Base-by-base conservation (phyloP, 257 asterid species). In the Nicotiana sylvestris region DNA sequence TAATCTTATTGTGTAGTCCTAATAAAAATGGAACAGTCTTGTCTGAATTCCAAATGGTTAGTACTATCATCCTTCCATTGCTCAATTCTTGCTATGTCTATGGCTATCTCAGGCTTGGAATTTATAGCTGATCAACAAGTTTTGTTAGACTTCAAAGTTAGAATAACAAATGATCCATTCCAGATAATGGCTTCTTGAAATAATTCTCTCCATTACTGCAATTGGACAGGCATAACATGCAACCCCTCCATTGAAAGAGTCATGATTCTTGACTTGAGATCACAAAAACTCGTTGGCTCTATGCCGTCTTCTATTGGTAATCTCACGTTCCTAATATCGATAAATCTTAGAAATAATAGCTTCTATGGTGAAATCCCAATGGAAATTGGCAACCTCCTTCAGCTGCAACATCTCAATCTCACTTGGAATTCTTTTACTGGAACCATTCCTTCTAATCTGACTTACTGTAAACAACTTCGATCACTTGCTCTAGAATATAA, bases 151-250 rank as follows among this genome's bases (percentile, higher is more conserved):
- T 72, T 72, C 21, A 72, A 72, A 21, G 46, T 33, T 43, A 72
- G 78, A 72, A 72, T 43, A 17, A 72, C 60, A n/a, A 58, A 72
- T 39, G 78, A 43, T 43, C 78, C 78, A 43, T 72, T 72, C 37
- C 35, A 62, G 30, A 46, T 64, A 5, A n/a, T 77, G 79, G 8
- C 30, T 55, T 78, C 65, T 17, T 83, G 86, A 83, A 78, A 83
- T 65, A 76, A 60, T 21, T 83, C 80, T 5, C 60, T 55, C 39
- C 81, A 69, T 43, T 64, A 74, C 64, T 87, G 89, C 81, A 65
- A 43, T 5, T 84, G 89, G 89, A 15, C 32, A 30, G 89, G 89
- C 25, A 80, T 87, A 18, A 65, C 66, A 1, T 87, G 89, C 60
- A 77, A 35, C 81, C 35, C 37, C 15, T 51, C 18, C 13, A 18